Conservation (phyloP, 2,329 filamentous ascomycete genomes). For the Lasiodiplodia citricola region DNA sequence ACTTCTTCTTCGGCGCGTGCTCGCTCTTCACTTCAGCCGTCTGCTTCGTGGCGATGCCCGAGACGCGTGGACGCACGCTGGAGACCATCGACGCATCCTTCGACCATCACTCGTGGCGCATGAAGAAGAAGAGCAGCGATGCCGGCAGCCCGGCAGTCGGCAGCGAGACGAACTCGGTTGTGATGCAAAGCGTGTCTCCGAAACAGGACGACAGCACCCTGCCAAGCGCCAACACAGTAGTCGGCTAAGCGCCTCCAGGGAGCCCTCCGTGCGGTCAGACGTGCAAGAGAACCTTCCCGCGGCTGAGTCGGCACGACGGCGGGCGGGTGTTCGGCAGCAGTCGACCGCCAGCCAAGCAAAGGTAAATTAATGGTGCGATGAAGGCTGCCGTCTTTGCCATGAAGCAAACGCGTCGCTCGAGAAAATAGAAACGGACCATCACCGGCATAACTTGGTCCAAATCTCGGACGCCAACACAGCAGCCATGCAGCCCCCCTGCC, state of each 20-base stretch:
- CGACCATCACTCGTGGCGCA: conserved; percentile 33
- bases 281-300: conserved; percentile 2
- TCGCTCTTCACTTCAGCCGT: conserved; percentile 34
- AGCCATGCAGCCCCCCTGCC: not conserved
- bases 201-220: not conserved
- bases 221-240: not conserved
- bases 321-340: not conserved
- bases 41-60: conserved; percentile 53
- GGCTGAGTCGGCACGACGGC: conserved; percentile 1
- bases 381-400: not conserved
- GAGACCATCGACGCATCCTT: conserved; percentile 58
- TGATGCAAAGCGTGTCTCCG: conserved; percentile 1
- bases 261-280: not conserved
- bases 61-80: conserved; percentile 56
- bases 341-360: not conserved
- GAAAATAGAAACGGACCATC: conserved; percentile 10
- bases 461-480: not conserved
- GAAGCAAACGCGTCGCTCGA: not conserved
- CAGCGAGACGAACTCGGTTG: conserved; percentile 10
- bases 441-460: not conserved
- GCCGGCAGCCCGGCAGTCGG: not conserved
- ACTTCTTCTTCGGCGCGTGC: conserved; percentile 41
- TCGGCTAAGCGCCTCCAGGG: not conserved
- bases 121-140: not conserved
- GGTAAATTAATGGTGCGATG: conserved; percentile 6